These are phyloP conservation scores for Cymbopogon flexuosus DNA, from an alignment of 202 grass and related monocot genomes.

Conservation along the genomic window DNA sequence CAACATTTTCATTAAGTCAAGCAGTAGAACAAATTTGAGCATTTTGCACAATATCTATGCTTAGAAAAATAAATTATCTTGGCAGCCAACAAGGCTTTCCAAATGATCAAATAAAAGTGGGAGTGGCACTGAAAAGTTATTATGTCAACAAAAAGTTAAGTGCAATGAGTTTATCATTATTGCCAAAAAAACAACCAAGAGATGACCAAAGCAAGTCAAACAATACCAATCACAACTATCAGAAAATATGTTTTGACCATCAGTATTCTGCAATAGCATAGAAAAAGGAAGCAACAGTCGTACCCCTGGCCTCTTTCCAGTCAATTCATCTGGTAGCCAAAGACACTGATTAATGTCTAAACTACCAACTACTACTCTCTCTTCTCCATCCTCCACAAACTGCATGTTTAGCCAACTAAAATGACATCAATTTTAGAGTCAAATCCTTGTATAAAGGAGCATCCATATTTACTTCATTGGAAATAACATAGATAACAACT, in stretches of 20 bases:
- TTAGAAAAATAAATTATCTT: neutral
- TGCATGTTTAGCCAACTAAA: conserved; percentile 31
- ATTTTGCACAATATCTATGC: neutral
- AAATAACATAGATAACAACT: conserved; percentile 10
- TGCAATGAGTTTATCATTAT: neutral
- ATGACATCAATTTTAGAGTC: neutral
- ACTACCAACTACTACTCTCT: conserved; percentile 66
- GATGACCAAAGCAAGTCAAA: neutral
- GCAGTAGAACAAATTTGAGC: neutral
- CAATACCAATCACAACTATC: neutral
- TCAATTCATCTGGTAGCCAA: conserved; percentile 69
- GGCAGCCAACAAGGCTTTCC: neutral
- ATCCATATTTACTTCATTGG: neutral
- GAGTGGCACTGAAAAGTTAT: neutral
- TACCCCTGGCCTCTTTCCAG: conserved; percentile 70
- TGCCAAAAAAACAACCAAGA: neutral
- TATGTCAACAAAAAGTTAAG: neutral
- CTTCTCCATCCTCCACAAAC: conserved; percentile 65
- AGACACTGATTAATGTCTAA: conserved; percentile 83
- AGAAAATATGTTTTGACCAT: neutral
- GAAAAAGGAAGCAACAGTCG: neutral
- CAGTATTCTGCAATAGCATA: neutral
- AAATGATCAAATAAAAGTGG: neutral
- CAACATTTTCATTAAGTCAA: neutral
- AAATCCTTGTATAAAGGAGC: neutral